A percentile compares a stretch with the other conserved stretches of the same genome.
These are phyloP conservation scores for Macrocybe gigantea DNA, from an alignment of 768 basidiomycete genomes.

Conservation along the genomic window DNA sequence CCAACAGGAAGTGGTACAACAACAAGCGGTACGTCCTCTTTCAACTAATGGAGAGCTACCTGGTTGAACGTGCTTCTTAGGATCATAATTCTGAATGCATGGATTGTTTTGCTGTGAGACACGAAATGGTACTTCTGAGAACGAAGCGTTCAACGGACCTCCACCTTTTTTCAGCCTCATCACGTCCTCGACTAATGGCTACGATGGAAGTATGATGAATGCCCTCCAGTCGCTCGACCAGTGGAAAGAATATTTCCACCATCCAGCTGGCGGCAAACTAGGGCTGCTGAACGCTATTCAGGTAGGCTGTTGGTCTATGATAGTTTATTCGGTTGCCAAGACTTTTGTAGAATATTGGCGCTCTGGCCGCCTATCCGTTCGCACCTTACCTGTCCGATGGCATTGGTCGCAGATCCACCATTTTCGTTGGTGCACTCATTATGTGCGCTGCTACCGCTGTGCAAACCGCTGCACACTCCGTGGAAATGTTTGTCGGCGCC, in stretches of 20 bases:
- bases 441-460: slow-evolving; percentile 65
- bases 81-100: slow-evolving; percentile 56
- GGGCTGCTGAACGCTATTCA: slow-evolving; percentile 75
- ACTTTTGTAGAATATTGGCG: slow-evolving; percentile 55
- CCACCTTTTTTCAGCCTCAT: slow-evolving; percentile 41
- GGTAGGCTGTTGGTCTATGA: slow-evolving; percentile 27
- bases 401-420: slow-evolving; percentile 58
- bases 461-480: slow-evolving; percentile 66
- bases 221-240: slow-evolving; percentile 63
- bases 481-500: slow-evolving; percentile 78
- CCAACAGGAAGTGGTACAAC: slow-evolving; percentile 69
- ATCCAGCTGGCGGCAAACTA: slow-evolving; percentile 50
- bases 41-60: neutral
- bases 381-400: slow-evolving; percentile 69
- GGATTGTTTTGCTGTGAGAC: slow-evolving; percentile 63
- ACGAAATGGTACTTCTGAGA: neutral
- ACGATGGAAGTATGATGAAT: slow-evolving; percentile 79
- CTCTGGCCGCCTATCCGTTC: slow-evolving; percentile 62
- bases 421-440: slow-evolving; percentile 65
- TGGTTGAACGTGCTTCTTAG: slow-evolving; percentile 22
- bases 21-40: slow-evolving; percentile 47
- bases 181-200: slow-evolving; percentile 72
- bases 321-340: neutral
- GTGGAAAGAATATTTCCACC: slow-evolving; percentile 59
- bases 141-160: neutral